Evolutionary conservation across 2,329 filamentous ascomycete genomes (phyloP).

Genomic region (Beauveria sp.): DNA sequence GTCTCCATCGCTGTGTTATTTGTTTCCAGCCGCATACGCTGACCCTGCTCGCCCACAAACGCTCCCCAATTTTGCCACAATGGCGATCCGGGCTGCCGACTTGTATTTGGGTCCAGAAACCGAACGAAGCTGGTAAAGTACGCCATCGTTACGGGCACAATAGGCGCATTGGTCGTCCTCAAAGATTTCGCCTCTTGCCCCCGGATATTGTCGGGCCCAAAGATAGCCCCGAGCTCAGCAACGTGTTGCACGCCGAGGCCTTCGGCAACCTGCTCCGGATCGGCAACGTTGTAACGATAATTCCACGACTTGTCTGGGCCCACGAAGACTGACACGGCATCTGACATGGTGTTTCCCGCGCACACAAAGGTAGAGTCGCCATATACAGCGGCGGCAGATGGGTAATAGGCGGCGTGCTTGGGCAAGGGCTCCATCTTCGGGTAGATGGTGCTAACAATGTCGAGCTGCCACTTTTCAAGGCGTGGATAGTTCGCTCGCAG

Average conservation of each 20-base stretch:
- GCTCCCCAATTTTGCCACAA: slow-evolving; percentile 34
- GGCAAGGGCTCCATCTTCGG: slow-evolving; percentile 28
- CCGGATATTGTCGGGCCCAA: slow-evolving; percentile 30
- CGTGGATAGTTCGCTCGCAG: slow-evolving; percentile 40
- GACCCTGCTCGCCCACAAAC: slow-evolving; percentile 6
- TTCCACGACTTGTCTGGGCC: slow-evolving; percentile 28
- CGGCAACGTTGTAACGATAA: slow-evolving; percentile 43
- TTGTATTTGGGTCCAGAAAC: slow-evolving; percentile 35
- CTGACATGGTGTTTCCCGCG: slow-evolving; percentile 28
- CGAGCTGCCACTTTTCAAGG: slow-evolving; percentile 28
- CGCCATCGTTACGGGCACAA: slow-evolving; percentile 39
- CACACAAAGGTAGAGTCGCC: slow-evolving; percentile 40
- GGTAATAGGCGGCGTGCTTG: slow-evolving; percentile 36
- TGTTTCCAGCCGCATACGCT: slow-evolving; percentile 31
- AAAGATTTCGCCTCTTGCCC: slow-evolving; percentile 28
- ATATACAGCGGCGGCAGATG: slow-evolving; percentile 33
- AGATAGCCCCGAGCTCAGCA: slow-evolving; percentile 40
- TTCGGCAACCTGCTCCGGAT: slow-evolving; percentile 24
- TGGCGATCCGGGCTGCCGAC: slow-evolving; percentile 27
- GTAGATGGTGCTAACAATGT: slow-evolving; percentile 31
- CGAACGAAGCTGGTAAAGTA: slow-evolving; percentile 45
- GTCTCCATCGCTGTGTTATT: slow-evolving; percentile 31
- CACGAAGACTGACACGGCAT: slow-evolving; percentile 10
- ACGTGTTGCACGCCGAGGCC: slow-evolving; percentile 43
- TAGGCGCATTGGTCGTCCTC: slow-evolving; percentile 33